Percentiles rank a stretch among this genome's conserved stretches.
Conservation (phyloP, 257 asterid genomes). For the Penstemon newberryi region DNA sequence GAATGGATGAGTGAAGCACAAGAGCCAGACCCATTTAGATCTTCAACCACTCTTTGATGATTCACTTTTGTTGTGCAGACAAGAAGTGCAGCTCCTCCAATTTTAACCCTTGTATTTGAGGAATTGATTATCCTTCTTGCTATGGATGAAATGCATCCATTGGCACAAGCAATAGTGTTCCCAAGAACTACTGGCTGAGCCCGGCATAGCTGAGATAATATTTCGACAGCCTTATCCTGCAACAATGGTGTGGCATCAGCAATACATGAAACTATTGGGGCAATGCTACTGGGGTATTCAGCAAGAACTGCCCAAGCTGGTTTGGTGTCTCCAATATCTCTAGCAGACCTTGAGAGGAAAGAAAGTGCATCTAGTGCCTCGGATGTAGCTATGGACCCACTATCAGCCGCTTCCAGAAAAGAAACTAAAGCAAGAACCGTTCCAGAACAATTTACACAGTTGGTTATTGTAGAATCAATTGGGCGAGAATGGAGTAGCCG, state of each 20-base stretch:
- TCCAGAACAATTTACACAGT: constrained; percentile 79
- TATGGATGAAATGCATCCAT: constrained; percentile 75
- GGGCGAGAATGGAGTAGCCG: constrained; percentile 77
- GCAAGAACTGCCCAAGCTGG: constrained; percentile 94
- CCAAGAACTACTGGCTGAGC: constrained; percentile 82
- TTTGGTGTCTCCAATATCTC: constrained; percentile 53
- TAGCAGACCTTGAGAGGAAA: constrained; percentile 65
- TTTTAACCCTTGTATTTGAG: constrained; percentile 59
- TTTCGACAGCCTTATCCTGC: constrained; percentile 90
- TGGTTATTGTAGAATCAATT: constrained; percentile 59
- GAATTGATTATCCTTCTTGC: constrained; percentile 73
- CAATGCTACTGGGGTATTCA: constrained; percentile 72
- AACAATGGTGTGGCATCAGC: constrained; percentile 67
- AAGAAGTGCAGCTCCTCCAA: constrained; percentile 95
- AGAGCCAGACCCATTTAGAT: constrained; percentile 60
- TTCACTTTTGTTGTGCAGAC: constrained; percentile 81
- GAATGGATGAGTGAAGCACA: constrained; percentile 67
- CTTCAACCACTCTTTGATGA: constrained; percentile 77
- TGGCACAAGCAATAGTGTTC: constrained; percentile 54
- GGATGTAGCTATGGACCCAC: constrained; percentile 64
- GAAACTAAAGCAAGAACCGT: constrained; percentile 91
- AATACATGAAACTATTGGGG: constrained; percentile 80
- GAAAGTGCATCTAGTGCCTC: constrained; percentile 91
- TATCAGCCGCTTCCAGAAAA: constrained; percentile 73
- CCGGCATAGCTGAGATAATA: constrained; percentile 70